A percentile compares a stretch with the other conserved stretches of the same genome.
Conservation (phyloP, 164 flowering plant species). For the Magnolia kwangsiensis region DNA sequence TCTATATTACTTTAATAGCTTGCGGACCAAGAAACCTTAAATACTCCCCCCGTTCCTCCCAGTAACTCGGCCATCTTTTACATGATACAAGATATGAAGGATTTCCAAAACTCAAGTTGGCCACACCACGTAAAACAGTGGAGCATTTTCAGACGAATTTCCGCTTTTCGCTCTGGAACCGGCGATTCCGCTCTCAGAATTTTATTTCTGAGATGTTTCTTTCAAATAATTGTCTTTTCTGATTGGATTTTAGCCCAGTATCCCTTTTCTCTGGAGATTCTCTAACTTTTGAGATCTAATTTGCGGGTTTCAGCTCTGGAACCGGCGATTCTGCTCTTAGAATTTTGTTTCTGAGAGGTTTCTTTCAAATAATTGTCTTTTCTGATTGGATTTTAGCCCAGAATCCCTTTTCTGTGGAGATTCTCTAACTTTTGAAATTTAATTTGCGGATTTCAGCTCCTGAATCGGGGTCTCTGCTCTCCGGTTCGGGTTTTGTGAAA, state of each 20-base stretch:
- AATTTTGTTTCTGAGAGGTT: background rate
- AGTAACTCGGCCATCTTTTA: no score
- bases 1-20: no score
- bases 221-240: background rate
- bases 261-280: background rate
- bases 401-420: background rate
- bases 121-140: no score
- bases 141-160: background rate
- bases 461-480: no score
- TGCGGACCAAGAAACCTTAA: no score
- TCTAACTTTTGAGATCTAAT: no score
- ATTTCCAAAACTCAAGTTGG: background rate
- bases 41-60: no score
- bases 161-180: background rate
- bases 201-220: background rate
- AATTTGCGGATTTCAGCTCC: background rate
- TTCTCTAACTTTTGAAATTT: background rate
- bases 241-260: background rate
- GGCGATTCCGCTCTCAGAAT: background rate
- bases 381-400: background rate
- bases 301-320: background rate
- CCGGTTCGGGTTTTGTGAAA: no score
- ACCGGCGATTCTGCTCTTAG: background rate
- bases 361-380: background rate
- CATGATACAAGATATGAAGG: no score